A percentile compares a stretch with the other conserved stretches of the same genome.
phyloP scores from a whole-genome alignment of 352 stramenopile genomes.

The Phytophthora pluvialis region DNA sequence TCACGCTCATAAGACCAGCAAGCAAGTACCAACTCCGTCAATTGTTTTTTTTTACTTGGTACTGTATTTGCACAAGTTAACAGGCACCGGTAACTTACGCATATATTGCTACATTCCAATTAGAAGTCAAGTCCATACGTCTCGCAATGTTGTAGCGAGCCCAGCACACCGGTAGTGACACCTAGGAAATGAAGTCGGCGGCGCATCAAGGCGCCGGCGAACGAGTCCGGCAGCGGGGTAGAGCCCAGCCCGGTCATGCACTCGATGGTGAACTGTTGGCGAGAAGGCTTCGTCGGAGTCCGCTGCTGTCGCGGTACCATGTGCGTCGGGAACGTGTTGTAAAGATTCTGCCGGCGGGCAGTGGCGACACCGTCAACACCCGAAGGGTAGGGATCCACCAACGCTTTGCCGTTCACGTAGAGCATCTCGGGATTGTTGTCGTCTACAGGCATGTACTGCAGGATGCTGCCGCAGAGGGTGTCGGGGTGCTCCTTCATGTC shows the following conservation, averaged over 20 bases:
- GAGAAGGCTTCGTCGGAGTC: constrained; percentile 16
- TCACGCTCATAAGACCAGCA: neutral
- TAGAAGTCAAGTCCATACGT: constrained; percentile 27
- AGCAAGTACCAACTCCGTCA: neutral
- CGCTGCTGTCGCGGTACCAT: constrained; percentile 54
- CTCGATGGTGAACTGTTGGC: constrained; percentile 40
- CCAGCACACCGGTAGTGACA: constrained; percentile 34
- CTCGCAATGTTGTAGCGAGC: constrained; percentile 44
- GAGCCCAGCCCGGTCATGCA: constrained; percentile 58
- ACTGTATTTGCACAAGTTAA: constrained; percentile 17
- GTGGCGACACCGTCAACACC: constrained; percentile 30
- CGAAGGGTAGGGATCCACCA: constrained; percentile 35
- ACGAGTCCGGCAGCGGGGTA: constrained; percentile 42
- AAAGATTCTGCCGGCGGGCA: constrained; percentile 39
- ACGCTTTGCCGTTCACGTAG: constrained; percentile 35
- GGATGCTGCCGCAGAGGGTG: constrained; percentile 35
- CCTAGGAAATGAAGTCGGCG: constrained; percentile 51
- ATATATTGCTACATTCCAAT: constrained; percentile 9
- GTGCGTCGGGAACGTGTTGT: constrained; percentile 58
- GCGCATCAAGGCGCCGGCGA: constrained; percentile 42
- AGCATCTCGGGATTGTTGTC: constrained; percentile 31
- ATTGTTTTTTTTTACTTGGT: neutral
- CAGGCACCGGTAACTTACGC: neutral
- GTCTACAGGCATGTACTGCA: constrained; percentile 34
- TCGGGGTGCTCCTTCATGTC: constrained; percentile 43